phyloP scores from a whole-genome alignment of 352 stramenopile genomes.

The Phytophthora aleatoria region DNA sequence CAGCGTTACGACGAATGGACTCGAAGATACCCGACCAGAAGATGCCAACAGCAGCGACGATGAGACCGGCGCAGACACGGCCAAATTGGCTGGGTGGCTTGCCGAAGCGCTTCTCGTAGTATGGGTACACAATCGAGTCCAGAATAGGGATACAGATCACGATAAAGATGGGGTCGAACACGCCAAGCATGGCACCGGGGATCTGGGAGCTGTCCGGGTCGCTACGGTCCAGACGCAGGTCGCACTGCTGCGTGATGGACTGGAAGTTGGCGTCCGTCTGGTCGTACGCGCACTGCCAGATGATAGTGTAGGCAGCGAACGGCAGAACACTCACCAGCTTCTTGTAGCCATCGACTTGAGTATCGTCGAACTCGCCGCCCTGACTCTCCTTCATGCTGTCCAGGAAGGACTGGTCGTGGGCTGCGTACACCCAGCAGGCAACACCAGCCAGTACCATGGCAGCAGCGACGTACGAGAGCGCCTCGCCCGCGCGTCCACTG shows the following conservation, averaged over 20 bases:
- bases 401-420: constrained; percentile 62
- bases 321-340: constrained; percentile 85
- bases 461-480: constrained; percentile 56
- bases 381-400: constrained; percentile 50
- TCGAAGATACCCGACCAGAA: constrained; percentile 86
- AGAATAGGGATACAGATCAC: constrained; percentile 68
- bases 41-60: constrained; percentile 80
- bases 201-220: constrained; percentile 56
- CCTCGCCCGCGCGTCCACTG: constrained; percentile 25
- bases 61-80: constrained; percentile 76
- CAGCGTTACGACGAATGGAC: constrained; percentile 62
- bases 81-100: constrained; percentile 73
- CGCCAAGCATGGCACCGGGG: constrained; percentile 75
- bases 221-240: constrained; percentile 54
- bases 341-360: constrained; percentile 69
- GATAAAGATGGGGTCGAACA: constrained; percentile 79
- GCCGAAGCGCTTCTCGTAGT: constrained; percentile 59
- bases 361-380: constrained; percentile 76
- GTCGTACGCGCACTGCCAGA: constrained; percentile 89
- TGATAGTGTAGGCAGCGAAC: constrained; percentile 90
- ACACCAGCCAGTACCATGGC: constrained; percentile 45
- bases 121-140: constrained; percentile 75
- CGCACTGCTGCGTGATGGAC: constrained; percentile 85
- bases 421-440: constrained; percentile 75
- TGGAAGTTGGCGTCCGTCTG: constrained; percentile 89